Evolutionary conservation across 73 alveolate genomes (phyloP), one percentile per base, ranked within the genome.

Genomic region (Paramecium primaurelia): DNA sequence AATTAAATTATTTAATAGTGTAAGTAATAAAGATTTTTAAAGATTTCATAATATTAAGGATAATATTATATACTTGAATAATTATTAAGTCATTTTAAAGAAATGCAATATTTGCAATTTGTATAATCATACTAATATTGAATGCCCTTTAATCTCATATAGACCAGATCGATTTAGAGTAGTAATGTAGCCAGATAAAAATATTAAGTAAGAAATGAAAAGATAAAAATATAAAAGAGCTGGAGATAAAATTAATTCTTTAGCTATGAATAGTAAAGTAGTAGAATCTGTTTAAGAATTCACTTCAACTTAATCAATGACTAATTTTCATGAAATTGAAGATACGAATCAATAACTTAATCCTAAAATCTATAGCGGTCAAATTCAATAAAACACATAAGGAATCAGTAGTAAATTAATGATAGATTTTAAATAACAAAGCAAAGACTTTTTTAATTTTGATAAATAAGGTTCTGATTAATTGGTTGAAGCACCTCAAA

Each of bases 21-120:
- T 73, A 73, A 73, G 36, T 12, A 16, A 34, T 28, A 73, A 73
- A 11, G 87, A 73, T 73, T 73, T 34, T 14, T 16, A 73, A 73
- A 37, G 59, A 73, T 73, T 73, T 73, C 87, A 73, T 73, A 37
- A 73, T 37, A 73, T 73, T 8, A 73, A 73, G 22, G 87, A 73
- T 14, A 37, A 73, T 7, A 73, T 73, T 16, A 38, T 73, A 16
- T 73, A 12, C 12, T 25, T 37, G 9, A 73, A 73, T 73, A 40
- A 73, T 37, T 64, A 64, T 26, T 28, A 64, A 64, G 84, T 64
- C 0, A 64, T 64, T 9, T 64, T 64, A 34, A 64, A 64, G 47
- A 64, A 64, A 64, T 64, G 84, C 12, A 64, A 64, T 18, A 64
- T 64, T 7, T 64, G 84, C 12, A 64, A 64, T 34, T 32, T 64